Base-by-base conservation (phyloP, 257 asterid species). In the Osmanthus fragrans region DNA sequence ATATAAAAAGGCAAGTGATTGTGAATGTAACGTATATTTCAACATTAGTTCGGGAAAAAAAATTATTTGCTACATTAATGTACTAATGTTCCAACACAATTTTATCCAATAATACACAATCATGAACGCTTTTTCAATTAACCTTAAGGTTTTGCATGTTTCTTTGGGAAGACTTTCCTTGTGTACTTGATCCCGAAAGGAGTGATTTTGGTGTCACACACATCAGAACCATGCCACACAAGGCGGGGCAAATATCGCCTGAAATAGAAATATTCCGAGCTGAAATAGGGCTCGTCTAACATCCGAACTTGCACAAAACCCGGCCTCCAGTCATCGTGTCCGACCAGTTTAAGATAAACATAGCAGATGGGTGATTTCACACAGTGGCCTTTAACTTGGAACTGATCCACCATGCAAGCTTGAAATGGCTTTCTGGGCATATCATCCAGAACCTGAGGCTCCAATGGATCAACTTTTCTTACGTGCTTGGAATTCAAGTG, bases 201-300 rank as follows among this genome's bases (percentile, higher is more conserved):
- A n/a, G 89, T 86, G 19, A 83, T 66, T 70, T 77, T 68, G 18
- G 80, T 77, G 33, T 79, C 87, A 75, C 90, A 88, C 33, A 81
- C 12, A 65, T 88, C 80, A 4, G 77, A 75, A 2, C 92, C 87
- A 30, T 79, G 84, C 90, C 92, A 88, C 0, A 80, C 87, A 1
- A 16, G 70, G 21, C 87, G 87, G n/a, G 90, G 92, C 82, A 88
- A 75, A 36, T 79, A 88, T 29, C 92, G 75, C 19, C 90, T 86
- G 66, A 88, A 88, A 65, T 79, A 81, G 80, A 88, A 88, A 23
- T 60, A 23, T 13, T 51, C 47, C 2, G 90, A 88, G 83, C 83
- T 78, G 19, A 86, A 34, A 75, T 49, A 79, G 32, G 88, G 71
- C 7, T 30, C 75, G 5, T 79, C 84, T 8, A 82, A 0, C 0